Conservation (phyloP, 1,284 basidiomycete species). For the Sporisorium reilianum region DNA sequence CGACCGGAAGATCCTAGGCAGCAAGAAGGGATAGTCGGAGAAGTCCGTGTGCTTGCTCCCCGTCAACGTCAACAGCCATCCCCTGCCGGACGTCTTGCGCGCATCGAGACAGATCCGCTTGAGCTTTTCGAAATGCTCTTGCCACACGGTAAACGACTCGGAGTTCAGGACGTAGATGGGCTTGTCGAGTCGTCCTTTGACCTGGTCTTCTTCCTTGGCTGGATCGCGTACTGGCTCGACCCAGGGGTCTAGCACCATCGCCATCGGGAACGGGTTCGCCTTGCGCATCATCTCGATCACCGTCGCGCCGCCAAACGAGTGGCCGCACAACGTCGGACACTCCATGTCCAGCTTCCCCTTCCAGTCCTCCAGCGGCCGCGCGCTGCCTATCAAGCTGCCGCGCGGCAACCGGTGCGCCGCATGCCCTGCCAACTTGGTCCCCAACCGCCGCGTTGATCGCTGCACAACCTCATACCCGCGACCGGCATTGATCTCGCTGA, state of each 20-base stretch:
- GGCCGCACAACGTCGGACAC: conserved; percentile 51
- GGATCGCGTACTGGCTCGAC: conserved; percentile 58
- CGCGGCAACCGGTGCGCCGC: conserved; percentile 2
- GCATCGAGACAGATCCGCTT: conserved; percentile 51
- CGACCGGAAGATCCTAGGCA: conserved; percentile 60
- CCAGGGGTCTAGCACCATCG: conserved; percentile 60
- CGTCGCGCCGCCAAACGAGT: conserved; percentile 68
- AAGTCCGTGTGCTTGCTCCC: conserved; percentile 63
- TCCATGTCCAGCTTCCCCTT: conserved; percentile 57
- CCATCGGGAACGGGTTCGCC: conserved; percentile 39
- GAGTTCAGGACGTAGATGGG: conserved; percentile 61
- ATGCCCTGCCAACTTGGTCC: conserved; percentile 45
- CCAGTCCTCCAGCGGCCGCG: conserved; percentile 45
- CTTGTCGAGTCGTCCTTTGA: conserved; percentile 35
- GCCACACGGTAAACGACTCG: conserved; percentile 56
- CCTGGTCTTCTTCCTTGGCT: conserved; percentile 31
- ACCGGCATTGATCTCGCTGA: conserved; percentile 67
- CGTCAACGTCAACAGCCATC: conserved; percentile 60
- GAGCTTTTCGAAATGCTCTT: conserved; percentile 51
- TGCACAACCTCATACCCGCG: conserved; percentile 54
- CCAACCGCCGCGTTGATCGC: conserved; percentile 52
- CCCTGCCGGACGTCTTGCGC: conserved; percentile 31
- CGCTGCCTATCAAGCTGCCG: conserved; percentile 18
- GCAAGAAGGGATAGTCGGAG: conserved; percentile 57
- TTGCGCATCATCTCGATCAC: conserved; percentile 53